Base-by-base conservation (phyloP, 106 monocot species). In the Amphibolis antarctica region DNA sequence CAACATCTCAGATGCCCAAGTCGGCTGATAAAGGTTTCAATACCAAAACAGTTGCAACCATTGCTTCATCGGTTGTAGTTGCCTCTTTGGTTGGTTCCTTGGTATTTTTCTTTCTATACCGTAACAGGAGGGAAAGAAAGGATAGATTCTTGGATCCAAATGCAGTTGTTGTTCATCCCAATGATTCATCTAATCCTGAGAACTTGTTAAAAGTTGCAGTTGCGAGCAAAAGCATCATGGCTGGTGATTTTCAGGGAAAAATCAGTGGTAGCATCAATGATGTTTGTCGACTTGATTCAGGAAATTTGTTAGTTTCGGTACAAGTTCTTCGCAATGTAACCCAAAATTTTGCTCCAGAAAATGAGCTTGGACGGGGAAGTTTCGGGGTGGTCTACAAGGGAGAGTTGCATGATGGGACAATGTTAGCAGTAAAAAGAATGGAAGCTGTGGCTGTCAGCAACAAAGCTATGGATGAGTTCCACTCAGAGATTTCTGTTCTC, bases 151-250 rank as follows among this genome's bases (percentile, higher is more conserved):
- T 53, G 10, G 27, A 59, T 43, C 65, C 70, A 53, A 67, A 50
- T 19, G 67, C 88, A 15, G 54, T 84, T 28, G 70, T 88, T 48
- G 64, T 88, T 24, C 88, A 88, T 52, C 88, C 88, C 18, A 70
- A 50, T 50, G 76, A 84, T 46, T 50, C 67, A 17, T 88, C 81
- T 9, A 73, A 81, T 74, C 74, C 75, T 0, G 79, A 78, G 15
- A 76, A 73, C 54, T 49, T 53, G 29, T 64, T 84, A 27, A 88
- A 81, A 58, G 51, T 84, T 44, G 73, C 62, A 1, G 56, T 79
- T 25, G 76, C 76, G 0, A 67, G 70, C 42, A 77, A 76, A 18
- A 67, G 74, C 55, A 44, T 54, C 76, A 22, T 17, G 7, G 36
- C 60, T 2, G 67, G 68, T 66, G 73, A 71, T 56, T 52, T 72